Base-by-base conservation (phyloP, 179 eudicot genomes). In the Actinidia polygama region DNA sequence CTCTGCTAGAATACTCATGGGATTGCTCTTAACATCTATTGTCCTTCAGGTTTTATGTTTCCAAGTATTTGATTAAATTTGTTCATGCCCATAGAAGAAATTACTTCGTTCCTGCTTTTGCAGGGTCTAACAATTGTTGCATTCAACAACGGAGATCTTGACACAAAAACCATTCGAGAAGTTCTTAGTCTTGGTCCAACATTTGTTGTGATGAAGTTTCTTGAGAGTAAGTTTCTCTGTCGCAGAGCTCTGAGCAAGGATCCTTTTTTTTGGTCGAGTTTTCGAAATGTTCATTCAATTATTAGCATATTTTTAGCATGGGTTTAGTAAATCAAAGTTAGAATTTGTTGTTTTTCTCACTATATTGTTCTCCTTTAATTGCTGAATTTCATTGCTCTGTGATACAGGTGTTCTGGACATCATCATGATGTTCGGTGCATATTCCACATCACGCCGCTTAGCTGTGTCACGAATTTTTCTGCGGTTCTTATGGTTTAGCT, bases 101-200 rank as follows among this genome's bases (percentile, higher is more conserved):
- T 15, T 6, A 1, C 11, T 61, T 57, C 75, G 78, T 74, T 78
- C 74, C 24, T 83, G 55, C 79, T 53, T 80, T 79, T 85, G 46
- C 91, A 97, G 99, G 99, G 90, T 53, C 90, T 97, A 44, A 83
- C 94, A 51, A 90, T 97, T 78, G 74, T 97, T 87, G 99, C 96
- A 47, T 95, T 97, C 85, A 90, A 93, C 67, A 26, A 80, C 59
- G 96, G 89, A 16, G 36, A 24, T n/a, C 5, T 95, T 68, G 51
- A 86, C 83, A 75, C 92, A 9, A 87, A 82, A 78, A 89, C 94
- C 73, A 80, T 95, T 40, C 89, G 87, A 75, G 91, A 90, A 89
- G 89, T 94, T 81, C 95, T 97, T 46, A 97, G 99, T 90, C 96
- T 97, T 77, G 99, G 98, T 79, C 99, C 99, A 54, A 95, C 99